A percentile compares a stretch with the other conserved stretches of the same genome.
These are phyloP conservation scores for Xylariaceae sp. DNA, from an alignment of 2,329 filamentous ascomycete species.

Conservation along the genomic window DNA sequence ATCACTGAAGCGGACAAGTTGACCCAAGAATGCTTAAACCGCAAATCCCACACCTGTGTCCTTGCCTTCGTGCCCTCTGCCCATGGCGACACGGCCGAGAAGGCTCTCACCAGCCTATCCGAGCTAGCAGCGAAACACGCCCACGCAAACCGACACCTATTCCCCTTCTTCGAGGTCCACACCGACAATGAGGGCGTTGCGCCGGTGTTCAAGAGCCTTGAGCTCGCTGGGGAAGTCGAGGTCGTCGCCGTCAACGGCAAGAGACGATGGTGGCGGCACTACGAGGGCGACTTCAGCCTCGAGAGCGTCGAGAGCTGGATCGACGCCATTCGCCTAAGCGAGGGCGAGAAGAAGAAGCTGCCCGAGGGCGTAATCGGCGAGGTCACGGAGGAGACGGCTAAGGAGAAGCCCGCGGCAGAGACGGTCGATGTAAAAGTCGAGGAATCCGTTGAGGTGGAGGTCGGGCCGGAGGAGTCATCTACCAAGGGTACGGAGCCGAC, in stretches of 20 bases:
- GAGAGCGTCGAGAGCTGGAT: slow-evolving; percentile 80
- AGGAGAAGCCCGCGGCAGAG: slow-evolving; percentile 46
- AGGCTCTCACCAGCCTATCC: slow-evolving; percentile 66
- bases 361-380: slow-evolving; percentile 61
- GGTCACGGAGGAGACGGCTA: slow-evolving; percentile 44
- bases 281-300: slow-evolving; percentile 62
- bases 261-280: slow-evolving; percentile 82
- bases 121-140: slow-evolving; percentile 77
- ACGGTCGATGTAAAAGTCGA: slow-evolving; percentile 47
- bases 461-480: slow-evolving; percentile 33
- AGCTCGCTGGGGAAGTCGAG: slow-evolving; percentile 64
- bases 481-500: slow-evolving; percentile 40
- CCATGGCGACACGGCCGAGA: slow-evolving; percentile 53
- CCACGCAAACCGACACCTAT: slow-evolving; percentile 66
- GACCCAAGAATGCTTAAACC: slow-evolving; percentile 70
- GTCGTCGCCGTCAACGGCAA: slow-evolving; percentile 84
- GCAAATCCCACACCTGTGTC: slow-evolving; percentile 81
- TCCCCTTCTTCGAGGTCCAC: slow-evolving; percentile 81
- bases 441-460: slow-evolving; percentile 35
- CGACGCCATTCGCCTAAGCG: slow-evolving; percentile 87
- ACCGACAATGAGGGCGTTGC: slow-evolving; percentile 59
- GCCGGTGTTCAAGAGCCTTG: slow-evolving; percentile 62
- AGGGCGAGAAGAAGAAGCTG: slow-evolving; percentile 77
- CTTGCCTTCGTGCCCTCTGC: slow-evolving; percentile 69
- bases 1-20: slow-evolving; percentile 67